Evolutionary conservation across 1,139 yeast genomes (phyloP).

Genomic region (Eremothecium sinecaudum): DNA sequence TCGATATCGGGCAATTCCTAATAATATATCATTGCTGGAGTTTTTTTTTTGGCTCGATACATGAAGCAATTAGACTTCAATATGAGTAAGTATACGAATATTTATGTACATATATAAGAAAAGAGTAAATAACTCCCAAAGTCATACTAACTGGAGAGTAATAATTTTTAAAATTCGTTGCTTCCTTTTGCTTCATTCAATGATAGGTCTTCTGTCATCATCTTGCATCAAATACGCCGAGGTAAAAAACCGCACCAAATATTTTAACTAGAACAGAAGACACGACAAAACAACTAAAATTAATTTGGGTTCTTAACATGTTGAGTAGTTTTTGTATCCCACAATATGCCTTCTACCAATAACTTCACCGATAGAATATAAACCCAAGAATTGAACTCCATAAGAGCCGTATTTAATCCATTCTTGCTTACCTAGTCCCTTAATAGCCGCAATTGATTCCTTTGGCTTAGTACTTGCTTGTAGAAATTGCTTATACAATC

Average conservation of each 20-base stretch:
- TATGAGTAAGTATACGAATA: no score
- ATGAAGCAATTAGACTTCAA: no score
- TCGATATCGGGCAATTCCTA: no score
- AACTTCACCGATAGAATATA: conserved; percentile 91
- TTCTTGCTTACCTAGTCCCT: conserved; percentile 48
- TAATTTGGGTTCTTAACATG: no score
- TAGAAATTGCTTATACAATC: conserved; percentile 37
- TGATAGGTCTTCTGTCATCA: neutral
- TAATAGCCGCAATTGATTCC: conserved; percentile 30
- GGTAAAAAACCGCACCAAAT: no score
- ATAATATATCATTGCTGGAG: no score
- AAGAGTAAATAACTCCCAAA: no score
- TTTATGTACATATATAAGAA: no score
- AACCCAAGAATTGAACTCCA: conserved; percentile 78
- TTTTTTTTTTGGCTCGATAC: no score
- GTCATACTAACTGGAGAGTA: neutral
- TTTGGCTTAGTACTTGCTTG: conserved; percentile 40
- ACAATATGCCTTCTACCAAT: conserved; percentile 90
- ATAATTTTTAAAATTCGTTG: neutral
- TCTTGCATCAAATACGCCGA: no score
- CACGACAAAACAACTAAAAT: no score
- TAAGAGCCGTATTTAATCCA: conserved; percentile 63
- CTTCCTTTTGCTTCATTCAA: neutral
- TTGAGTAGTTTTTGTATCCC: conserved; percentile 45
- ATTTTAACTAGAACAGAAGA: no score